Conservation (phyloP, 1,139 yeast genomes). For the Geotrichum macrosporum region DNA sequence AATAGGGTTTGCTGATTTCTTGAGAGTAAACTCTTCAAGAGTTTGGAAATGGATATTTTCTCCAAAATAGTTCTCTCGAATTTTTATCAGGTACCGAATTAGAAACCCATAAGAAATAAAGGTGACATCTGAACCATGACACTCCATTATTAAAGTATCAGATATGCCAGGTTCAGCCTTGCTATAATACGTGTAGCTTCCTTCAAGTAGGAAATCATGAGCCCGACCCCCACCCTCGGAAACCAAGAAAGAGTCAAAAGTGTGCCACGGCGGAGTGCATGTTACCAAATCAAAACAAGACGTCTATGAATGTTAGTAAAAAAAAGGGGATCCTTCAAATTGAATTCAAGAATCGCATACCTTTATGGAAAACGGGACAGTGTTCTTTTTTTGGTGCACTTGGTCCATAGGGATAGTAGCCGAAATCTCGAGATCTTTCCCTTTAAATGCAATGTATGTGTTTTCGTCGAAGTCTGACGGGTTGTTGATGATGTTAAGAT, state of each 20-base stretch:
- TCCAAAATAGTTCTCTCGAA: slow-evolving; percentile 87
- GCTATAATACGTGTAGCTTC: slow-evolving; percentile 61
- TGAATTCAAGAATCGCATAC: slow-evolving; percentile 21
- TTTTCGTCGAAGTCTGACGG: slow-evolving; percentile 82
- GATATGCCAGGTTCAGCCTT: slow-evolving; percentile 60
- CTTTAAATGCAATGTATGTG: slow-evolving; percentile 68
- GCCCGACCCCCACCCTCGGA: slow-evolving; percentile 63
- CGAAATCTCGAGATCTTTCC: slow-evolving; percentile 50
- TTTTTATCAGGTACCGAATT: slow-evolving; percentile 66
- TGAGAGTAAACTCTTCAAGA: slow-evolving; percentile 66
- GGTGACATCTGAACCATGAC: slow-evolving; percentile 62
- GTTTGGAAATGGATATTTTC: slow-evolving; percentile 79
- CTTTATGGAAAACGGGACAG: slow-evolving; percentile 49
- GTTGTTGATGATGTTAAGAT: slow-evolving; percentile 78
- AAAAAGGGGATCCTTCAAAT: background rate
- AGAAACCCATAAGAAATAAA: slow-evolving; percentile 75
- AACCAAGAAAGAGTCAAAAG: slow-evolving; percentile 65
- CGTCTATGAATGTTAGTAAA: slow-evolving; percentile 38
- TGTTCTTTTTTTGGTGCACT: slow-evolving; percentile 53
- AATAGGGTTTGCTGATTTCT: slow-evolving; percentile 18
- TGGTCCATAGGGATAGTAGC: slow-evolving; percentile 59
- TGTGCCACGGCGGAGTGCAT: slow-evolving; percentile 90
- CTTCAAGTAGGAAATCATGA: slow-evolving; percentile 55
- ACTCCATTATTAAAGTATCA: slow-evolving; percentile 63
- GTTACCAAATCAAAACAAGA: slow-evolving; percentile 59